Evolutionary conservation across 2,329 filamentous ascomycete genomes (phyloP).

Genomic region (Chaetomiaceae sp.): DNA sequence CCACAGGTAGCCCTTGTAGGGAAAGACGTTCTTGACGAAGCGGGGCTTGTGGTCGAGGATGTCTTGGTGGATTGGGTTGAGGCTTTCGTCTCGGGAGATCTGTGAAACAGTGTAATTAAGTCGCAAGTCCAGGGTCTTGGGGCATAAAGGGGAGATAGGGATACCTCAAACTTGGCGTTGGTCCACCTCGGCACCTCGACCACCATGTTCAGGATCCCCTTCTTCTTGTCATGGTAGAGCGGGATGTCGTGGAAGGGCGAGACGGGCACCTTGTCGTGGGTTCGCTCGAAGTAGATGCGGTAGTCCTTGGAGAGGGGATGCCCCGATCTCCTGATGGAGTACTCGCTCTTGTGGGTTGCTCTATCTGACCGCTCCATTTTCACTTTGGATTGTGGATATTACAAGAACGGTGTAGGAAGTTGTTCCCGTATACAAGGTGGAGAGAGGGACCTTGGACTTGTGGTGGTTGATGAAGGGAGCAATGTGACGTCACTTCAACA

Average conservation of each 20-base stretch:
- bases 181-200: slow-evolving; percentile 99
- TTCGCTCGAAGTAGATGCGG: slow-evolving; percentile 81
- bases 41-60: slow-evolving; percentile 98
- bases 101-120: slow-evolving; percentile 33
- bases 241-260: slow-evolving; percentile 98
- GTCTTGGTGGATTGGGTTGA: slow-evolving; percentile 99
- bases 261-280: slow-evolving; percentile 81
- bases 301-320: slow-evolving; percentile 90
- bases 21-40: slow-evolving; percentile 99
- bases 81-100: slow-evolving; percentile 95
- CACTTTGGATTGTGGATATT: too few species aligned
- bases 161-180: slow-evolving; percentile 99
- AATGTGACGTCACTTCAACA: too few species aligned
- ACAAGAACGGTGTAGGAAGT: too few species aligned
- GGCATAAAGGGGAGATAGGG: neutral
- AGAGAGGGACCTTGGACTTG: too few species aligned
- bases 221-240: slow-evolving; percentile 90
- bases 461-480: too few species aligned
- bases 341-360: slow-evolving; percentile 34
- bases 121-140: too few species aligned
- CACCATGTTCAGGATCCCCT: slow-evolving; percentile 96
- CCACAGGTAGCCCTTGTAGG: slow-evolving; percentile 99
- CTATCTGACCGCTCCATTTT: too few species aligned
- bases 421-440: too few species aligned
- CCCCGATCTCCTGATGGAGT: slow-evolving; percentile 77